Percentiles rank a stretch among this genome's conserved stretches.
These are phyloP conservation scores for Hyphopichia khmerensis DNA, from an alignment of 1,139 yeast species.

Conservation along the genomic window DNA sequence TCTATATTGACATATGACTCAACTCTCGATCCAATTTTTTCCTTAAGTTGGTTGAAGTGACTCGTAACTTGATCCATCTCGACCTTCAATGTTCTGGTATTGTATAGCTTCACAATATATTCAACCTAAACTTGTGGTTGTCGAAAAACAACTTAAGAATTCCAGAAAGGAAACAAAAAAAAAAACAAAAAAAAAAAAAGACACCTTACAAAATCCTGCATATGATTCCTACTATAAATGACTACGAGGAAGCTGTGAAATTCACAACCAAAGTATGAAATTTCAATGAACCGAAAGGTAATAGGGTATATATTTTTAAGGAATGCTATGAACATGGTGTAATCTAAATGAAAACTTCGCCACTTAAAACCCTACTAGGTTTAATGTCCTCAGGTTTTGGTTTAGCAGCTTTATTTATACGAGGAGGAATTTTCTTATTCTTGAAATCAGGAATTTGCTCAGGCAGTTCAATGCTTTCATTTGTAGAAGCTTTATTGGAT, in stretches of 20 bases:
- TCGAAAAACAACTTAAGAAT: background rate
- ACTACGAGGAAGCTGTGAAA: background rate
- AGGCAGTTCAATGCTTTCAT: background rate
- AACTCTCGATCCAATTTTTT: background rate
- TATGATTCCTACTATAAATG: background rate
- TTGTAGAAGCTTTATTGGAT: background rate
- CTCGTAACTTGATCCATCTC: slow-evolving; percentile 1
- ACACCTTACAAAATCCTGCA: background rate
- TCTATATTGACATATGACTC: background rate
- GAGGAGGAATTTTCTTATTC: slow-evolving; percentile 23
- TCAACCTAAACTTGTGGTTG: too few species aligned
- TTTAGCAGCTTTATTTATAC: slow-evolving; percentile 28
- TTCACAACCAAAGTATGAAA: background rate
- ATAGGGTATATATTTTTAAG: too few species aligned
- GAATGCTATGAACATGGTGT: too few species aligned
- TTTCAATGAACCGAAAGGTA: too few species aligned
- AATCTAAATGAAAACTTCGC: slow-evolving; percentile 22
- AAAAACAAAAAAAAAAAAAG: background rate
- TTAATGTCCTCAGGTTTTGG: slow-evolving; percentile 26
- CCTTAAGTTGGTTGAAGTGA: background rate
- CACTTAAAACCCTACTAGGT: slow-evolving; percentile 30
- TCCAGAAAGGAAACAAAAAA: background rate
- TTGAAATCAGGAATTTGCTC: background rate
- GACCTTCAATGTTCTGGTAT: background rate
- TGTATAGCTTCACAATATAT: too few species aligned